Evolutionary conservation across 2,329 filamentous ascomycete species (phyloP).

Genomic region (Arthrobotrys iridis): DNA sequence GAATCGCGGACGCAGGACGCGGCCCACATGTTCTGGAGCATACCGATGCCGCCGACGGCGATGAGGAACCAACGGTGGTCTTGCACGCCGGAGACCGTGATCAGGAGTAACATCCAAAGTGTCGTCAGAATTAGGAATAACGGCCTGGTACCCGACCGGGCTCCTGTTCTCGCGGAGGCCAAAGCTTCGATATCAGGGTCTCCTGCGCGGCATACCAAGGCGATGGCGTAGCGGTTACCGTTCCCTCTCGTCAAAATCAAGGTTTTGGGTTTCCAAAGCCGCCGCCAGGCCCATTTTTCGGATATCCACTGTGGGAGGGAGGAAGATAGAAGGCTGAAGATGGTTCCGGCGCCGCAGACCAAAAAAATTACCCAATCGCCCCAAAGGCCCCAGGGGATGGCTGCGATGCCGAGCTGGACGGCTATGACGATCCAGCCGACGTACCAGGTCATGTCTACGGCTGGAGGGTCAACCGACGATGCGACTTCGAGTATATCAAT

Average conservation of each 20-base stretch:
- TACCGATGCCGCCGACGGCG: constrained; percentile 62
- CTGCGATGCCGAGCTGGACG: constrained; percentile 61
- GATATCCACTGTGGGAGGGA: constrained; percentile 62
- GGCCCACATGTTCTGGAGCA: constrained; percentile 62
- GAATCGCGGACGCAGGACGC: constrained; percentile 59
- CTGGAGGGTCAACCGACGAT: constrained; percentile 30
- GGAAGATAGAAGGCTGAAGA: constrained; percentile 61
- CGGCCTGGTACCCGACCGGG: constrained; percentile 40
- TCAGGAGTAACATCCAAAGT: constrained; percentile 63
- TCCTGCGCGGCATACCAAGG: constrained; percentile 60
- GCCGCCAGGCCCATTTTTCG: constrained; percentile 64
- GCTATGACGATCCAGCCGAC: constrained; percentile 44
- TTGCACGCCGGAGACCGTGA: constrained; percentile 61
- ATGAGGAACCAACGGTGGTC: constrained; percentile 63
- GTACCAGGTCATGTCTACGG: constrained; percentile 48
- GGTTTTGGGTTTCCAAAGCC: constrained; percentile 58
- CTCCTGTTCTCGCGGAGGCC: constrained; percentile 58
- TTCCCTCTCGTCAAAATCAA: constrained; percentile 63
- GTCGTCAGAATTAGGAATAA: constrained; percentile 58
- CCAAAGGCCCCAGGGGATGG: constrained; percentile 59
- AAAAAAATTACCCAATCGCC: constrained; percentile 63
- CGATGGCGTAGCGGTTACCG: constrained; percentile 62
- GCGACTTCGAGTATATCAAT: constrained; percentile 44
- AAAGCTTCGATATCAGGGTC: constrained; percentile 64
- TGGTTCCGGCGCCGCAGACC: constrained; percentile 61